Evolutionary conservation across 345 rosid genomes (phyloP), one percentile per base, ranked within the genome.

Genomic region (Eucalyptus guilfoylei): DNA sequence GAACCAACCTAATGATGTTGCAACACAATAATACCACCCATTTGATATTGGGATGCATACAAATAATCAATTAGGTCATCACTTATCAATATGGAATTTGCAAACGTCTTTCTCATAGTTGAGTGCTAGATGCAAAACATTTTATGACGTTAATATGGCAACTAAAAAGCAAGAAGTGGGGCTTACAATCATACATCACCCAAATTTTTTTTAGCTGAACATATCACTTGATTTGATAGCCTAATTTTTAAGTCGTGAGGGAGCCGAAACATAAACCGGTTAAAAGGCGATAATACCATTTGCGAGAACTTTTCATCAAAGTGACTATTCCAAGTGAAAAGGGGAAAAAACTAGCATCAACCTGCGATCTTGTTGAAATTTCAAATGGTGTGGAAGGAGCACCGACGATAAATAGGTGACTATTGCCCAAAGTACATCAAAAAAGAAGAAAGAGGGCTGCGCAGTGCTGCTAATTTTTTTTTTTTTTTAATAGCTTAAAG

Each of bases 1-100:
- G 58, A 21, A 52, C 58, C 0, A 8, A 52, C 0, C 11, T 52
- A 52, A 52, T 52, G 24, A 52, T 52, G 58, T 19, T 0, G 58
- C 26, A 52, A 52, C 58, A 19, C 58, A 52, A 52, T 11, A 52
- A 52, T 52, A 2, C 24, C 58, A 52, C 26, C 58, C 26, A 52
- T 52, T 52, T 52, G 58, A 89, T 97, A 97, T 54, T 94, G 99
- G 85, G 93, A 91, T 8, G 99, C 96, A 85, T 93, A 95, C 14
- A 97, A 94, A 93, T 94, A 96, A 92, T 52, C 58, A 52, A 52
- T 52, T 52, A 52, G 58, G 26, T 52, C 26, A 52, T 97, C 99
- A 6, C 9, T 62, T 4, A 6, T 62, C 17, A 0, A 30, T 1
- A 30, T 62, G 32, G 32, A 62, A 62, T 30, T 62, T 62, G n/a